Conservation (phyloP, 179 eudicot species). For the Gypsophila paniculata region DNA sequence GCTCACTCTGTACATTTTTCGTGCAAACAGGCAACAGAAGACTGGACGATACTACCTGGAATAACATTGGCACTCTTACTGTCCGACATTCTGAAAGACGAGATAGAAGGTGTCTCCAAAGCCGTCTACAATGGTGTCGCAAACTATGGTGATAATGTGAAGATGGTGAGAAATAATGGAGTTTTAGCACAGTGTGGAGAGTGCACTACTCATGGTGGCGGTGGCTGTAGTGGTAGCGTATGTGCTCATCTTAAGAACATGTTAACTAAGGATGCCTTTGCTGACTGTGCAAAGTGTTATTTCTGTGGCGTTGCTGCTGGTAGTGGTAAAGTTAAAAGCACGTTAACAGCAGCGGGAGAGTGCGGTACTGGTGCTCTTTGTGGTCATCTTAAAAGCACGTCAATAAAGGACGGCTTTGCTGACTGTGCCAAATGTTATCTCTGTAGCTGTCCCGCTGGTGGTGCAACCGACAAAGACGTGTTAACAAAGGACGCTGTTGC, state of each 20-base stretch:
- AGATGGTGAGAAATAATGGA: not conserved
- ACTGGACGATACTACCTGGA: slow-evolving; percentile 9
- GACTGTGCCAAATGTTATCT: no score
- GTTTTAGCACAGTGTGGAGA: not conserved
- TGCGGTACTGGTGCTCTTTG: not conserved
- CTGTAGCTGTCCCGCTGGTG: no score
- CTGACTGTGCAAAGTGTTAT: no score
- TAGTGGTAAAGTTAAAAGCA: no score
- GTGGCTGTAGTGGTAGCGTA: not conserved
- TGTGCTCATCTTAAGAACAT: not conserved
- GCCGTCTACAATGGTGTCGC: not conserved
- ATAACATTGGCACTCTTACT: not conserved
- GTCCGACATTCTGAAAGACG: slow-evolving; percentile 6
- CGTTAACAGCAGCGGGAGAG: not conserved
- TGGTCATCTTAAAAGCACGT: not conserved
- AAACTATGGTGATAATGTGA: not conserved
- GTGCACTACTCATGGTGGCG: not conserved
- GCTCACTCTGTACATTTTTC: not conserved
- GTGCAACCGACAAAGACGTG: no score
- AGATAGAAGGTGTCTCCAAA: not conserved
- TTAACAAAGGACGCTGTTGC: no score
- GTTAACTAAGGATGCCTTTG: no score
- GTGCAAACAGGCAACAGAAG: slow-evolving; percentile 13
- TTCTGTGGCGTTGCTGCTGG: no score
- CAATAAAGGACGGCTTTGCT: no score